A percentile compares a stretch with the other conserved stretches of the same genome.
These are phyloP conservation scores for Liriodendron chinense DNA, from an alignment of 164 flowering plant species.

Conservation along the genomic window DNA sequence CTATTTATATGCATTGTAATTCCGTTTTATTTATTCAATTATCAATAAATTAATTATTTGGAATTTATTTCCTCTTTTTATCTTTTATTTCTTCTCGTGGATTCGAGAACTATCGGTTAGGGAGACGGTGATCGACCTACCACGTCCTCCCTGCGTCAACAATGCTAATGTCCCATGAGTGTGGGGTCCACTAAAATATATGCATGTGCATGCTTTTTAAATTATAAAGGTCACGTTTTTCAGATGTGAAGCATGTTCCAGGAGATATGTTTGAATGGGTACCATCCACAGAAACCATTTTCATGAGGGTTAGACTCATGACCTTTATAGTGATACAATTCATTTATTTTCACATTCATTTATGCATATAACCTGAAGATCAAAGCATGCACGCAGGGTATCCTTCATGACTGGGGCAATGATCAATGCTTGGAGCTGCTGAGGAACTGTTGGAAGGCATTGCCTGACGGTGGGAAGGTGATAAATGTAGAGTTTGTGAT, in stretches of 20 bases:
- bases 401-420: conserved; percentile 33
- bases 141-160: too few species aligned
- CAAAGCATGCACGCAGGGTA: not conserved
- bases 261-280: conserved; percentile 88
- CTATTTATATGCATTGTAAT: too few species aligned
- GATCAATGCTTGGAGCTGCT: conserved; percentile 28
- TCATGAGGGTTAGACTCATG: conserved; percentile 67
- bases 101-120: too few species aligned
- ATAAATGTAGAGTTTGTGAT: conserved; percentile 29
- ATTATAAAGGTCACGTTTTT: not conserved
- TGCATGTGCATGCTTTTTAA: not conserved
- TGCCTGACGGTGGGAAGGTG: conserved; percentile 34
- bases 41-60: too few species aligned
- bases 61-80: too few species aligned
- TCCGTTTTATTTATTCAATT: too few species aligned
- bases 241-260: conserved; percentile 75
- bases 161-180: too few species aligned
- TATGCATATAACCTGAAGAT: too few species aligned
- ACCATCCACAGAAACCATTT: conserved; percentile 79
- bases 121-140: too few species aligned
- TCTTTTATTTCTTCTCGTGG: too few species aligned
- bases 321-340: not conserved
- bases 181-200: too few species aligned
- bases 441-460: conserved; percentile 29
- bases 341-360: not conserved